Evolutionary conservation across 2,329 filamentous ascomycete species (phyloP), one percentile per base, ranked within the genome.

Genomic region (Claviceps arundinis): DNA sequence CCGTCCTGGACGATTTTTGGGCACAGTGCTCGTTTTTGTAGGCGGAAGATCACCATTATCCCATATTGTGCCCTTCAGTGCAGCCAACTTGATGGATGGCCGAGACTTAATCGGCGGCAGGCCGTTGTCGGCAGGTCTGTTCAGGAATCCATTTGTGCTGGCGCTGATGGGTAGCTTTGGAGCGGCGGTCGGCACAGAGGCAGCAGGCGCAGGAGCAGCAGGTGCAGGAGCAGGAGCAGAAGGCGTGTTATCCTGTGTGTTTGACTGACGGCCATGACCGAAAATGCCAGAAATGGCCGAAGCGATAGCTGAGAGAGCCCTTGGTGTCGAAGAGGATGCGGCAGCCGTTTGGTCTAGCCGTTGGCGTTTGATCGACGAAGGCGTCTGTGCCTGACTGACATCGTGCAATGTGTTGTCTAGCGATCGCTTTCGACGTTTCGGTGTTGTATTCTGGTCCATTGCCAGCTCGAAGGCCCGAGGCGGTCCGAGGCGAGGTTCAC

Each of bases 11-110:
- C 48, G 55, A 34, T 48, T 47, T 8, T 37, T 56, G 8, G 58
- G 53, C 17, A 60, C 55, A 50, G 60, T 62, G 8, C 24, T 26
- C 41, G 51, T 50, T 38, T 42, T 53, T 16, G 51, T 30, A n/a
- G 26, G 6, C 3, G 53, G 53, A 14, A 58, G 47, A 6, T 64
- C 60, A 37, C 62, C 64, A 4, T 59, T 64, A 50, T 70, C 68
- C 67, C 67, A 70, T 60, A 61, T 66, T 13, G 68, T 69, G 7
- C 68, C 68, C 52, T 57, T 64, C 5, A 70, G 58, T 6, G 65
- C 67, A 5, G 64, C 61, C 5, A 68, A 38, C 52, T 70, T 70
- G 50, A 70, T 67, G 7, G 68, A 66, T 4, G 68, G 55, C 16
- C 55, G 55, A 14, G 54, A 47, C 38, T 54, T 53, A 38, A 51